Conservation (phyloP, 1,139 yeast genomes). For the Blastobotrys buckinghamii region DNA sequence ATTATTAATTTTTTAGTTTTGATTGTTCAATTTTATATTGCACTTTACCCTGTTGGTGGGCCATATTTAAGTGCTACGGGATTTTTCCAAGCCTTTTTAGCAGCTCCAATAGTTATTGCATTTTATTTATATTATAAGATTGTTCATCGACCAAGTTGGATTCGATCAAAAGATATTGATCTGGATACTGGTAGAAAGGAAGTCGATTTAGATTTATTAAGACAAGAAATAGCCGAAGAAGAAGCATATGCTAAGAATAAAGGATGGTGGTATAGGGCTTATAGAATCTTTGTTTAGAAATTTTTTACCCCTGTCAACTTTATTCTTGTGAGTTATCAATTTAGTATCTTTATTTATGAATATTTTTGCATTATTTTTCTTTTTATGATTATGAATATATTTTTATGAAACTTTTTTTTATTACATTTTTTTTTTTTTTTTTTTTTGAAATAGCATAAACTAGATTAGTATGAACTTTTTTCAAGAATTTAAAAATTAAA, state of each 20-base stretch:
- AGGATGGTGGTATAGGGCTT: slow-evolving; percentile 36
- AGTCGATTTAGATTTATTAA: slow-evolving; percentile 46
- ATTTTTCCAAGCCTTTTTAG: slow-evolving; percentile 52
- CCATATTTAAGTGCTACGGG: slow-evolving; percentile 18
- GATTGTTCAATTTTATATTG: slow-evolving; percentile 78
- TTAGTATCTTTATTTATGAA: no score
- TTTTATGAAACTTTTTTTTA: no score
- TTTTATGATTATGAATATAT: no score
- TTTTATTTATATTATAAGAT: slow-evolving; percentile 48
- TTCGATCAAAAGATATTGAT: slow-evolving; percentile 46
- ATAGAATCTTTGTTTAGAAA: slow-evolving; percentile 16
- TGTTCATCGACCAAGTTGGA: slow-evolving; percentile 36
- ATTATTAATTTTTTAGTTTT: slow-evolving; percentile 57
- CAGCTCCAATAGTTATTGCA: slow-evolving; percentile 46
- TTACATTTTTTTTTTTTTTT: no score
- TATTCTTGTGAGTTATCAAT: no score
- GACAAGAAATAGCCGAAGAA: slow-evolving; percentile 48
- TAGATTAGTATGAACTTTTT: no score
- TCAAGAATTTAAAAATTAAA: no score
- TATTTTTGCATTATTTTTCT: no score
- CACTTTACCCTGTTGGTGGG: slow-evolving; percentile 65
- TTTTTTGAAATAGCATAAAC: no score
- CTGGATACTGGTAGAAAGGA: slow-evolving; percentile 51
- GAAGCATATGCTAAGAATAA: slow-evolving; percentile 34
- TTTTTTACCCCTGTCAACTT: no score